Conservation (phyloP, 1,284 basidiomycete species). For the Inonotus obliquus region DNA sequence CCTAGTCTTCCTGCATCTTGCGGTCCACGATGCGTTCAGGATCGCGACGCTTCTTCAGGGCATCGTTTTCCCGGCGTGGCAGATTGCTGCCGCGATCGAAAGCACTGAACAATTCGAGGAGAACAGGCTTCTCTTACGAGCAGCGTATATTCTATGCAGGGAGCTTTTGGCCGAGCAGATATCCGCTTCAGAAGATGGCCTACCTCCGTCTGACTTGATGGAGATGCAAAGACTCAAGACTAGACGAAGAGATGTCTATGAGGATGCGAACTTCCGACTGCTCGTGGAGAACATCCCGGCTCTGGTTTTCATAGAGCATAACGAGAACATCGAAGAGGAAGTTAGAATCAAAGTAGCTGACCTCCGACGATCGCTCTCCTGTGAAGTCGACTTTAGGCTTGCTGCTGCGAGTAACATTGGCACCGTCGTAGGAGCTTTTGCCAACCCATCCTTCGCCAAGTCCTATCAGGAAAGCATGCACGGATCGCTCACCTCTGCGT, state of each 20-base stretch:
- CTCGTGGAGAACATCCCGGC: constrained; percentile 60
- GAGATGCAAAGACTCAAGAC: constrained; percentile 65
- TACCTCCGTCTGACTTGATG: constrained; percentile 48
- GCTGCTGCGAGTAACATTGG: constrained; percentile 70
- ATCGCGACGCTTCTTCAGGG: constrained; percentile 68
- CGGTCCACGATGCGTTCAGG: constrained; percentile 61
- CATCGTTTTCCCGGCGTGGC: constrained; percentile 72
- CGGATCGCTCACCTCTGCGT: constrained; percentile 59
- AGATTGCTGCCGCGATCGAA: constrained; percentile 39
- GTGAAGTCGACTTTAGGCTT: constrained; percentile 58
- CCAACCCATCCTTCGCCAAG: constrained; percentile 50
- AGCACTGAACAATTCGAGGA: constrained; percentile 35
- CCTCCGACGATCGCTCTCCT: constrained; percentile 55
- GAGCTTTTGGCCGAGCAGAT: constrained; percentile 47
- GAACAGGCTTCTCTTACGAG: constrained; percentile 48
- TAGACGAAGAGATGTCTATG: constrained; percentile 59
- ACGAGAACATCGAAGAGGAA: constrained; percentile 42
- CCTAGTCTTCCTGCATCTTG: constrained; percentile 57
- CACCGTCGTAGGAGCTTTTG: constrained; percentile 62
- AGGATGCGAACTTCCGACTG: constrained; percentile 55
- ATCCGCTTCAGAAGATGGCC: constrained; percentile 25
- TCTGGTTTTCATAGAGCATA: constrained; percentile 66
- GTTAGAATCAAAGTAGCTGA: constrained; percentile 43
- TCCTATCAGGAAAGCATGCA: constrained; percentile 46
- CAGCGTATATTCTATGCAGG: constrained; percentile 58